Conservation (phyloP, 257 asterid species). For the Anisodus acutangulus region DNA sequence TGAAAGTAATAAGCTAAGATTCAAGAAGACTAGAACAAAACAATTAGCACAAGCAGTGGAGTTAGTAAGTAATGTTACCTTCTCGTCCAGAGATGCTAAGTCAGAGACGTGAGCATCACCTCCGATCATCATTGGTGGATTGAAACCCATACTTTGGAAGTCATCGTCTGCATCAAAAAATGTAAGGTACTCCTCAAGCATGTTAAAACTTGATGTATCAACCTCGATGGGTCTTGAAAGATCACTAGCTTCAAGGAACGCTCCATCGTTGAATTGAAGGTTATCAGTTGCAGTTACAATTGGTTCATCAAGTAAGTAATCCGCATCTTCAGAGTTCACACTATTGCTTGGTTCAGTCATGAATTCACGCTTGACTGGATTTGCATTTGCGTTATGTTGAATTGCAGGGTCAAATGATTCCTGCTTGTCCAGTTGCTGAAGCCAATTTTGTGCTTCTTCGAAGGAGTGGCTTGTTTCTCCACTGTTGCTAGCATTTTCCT, state of each 20-base stretch:
- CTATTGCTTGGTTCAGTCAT: slow-evolving; percentile 72
- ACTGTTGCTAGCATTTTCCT: slow-evolving; percentile 37
- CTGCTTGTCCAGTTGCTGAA: slow-evolving; percentile 48
- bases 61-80: slow-evolving; percentile 43
- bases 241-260: slow-evolving; percentile 76
- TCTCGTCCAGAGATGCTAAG: slow-evolving; percentile 37
- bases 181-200: slow-evolving; percentile 69
- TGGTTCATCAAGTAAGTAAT: slow-evolving; percentile 71
- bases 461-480: slow-evolving; percentile 53
- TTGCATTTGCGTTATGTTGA: slow-evolving; percentile 45
- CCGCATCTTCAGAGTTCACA: slow-evolving; percentile 47
- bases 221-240: slow-evolving; percentile 56
- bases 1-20: slow-evolving; percentile 21
- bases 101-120: slow-evolving; percentile 45
- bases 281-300: slow-evolving; percentile 52
- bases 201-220: slow-evolving; percentile 53
- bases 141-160: slow-evolving; percentile 44
- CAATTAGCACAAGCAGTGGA: neutral
- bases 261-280: slow-evolving; percentile 57
- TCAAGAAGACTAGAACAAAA: slow-evolving; percentile 6
- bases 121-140: slow-evolving; percentile 51
- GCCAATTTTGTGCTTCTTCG: slow-evolving; percentile 21
- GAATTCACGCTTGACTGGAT: slow-evolving; percentile 74
- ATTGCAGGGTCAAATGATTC: slow-evolving; percentile 48
- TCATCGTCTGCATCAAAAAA: slow-evolving; percentile 64